Evolutionary conservation across 495 filamentous ascomycete genomes (phyloP), one percentile per base, ranked within the genome.

Genomic region (Neurospora sp.): DNA sequence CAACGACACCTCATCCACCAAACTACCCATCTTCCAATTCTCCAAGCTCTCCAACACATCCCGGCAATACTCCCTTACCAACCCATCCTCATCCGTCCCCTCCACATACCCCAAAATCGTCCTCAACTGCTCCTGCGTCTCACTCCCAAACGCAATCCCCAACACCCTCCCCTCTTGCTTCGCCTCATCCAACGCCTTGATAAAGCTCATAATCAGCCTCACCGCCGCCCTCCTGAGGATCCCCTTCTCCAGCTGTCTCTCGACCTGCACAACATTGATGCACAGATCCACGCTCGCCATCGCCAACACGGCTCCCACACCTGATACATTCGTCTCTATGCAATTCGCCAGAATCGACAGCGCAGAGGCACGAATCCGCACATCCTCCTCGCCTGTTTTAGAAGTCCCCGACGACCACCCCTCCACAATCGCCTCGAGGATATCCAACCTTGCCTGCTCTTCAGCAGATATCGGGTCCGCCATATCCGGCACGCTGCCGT

Each of bases 181-280:
- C 4, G 86, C 87, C 8, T 82, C 79, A 70, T 92, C 91, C 45
- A 94, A 78, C 2, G 89, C 88, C 74, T 84, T 87, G 31, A 96
- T 79, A 48, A 94, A 86, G 69, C 87, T 88, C 42, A 93, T 81
- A 22, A 96, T 80, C 12, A 93, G 81, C 20, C 94, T 76, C 1
- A 89, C 88, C 3, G 93, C 93, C 35, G 93, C 89, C 8, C 94
- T 86, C 31, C 94, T 83, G 37, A 96, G 79, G 40, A 96, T 94
- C 0, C 89, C 91, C 45, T 86, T 88, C 76, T 92, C 92, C 0
- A 82, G 72, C 9, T 83, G 85, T 0, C 81, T 81, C 76, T 96
- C 94, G 0, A 94, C 79, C 2, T 88, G 87, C 7, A 96, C 81
- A 6, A 93, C 87, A 10, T 85, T 79, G 8, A 95, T 82, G 35